Base-by-base conservation (phyloP, 306 rosid genomes). In the Glycine tomentella region DNA sequence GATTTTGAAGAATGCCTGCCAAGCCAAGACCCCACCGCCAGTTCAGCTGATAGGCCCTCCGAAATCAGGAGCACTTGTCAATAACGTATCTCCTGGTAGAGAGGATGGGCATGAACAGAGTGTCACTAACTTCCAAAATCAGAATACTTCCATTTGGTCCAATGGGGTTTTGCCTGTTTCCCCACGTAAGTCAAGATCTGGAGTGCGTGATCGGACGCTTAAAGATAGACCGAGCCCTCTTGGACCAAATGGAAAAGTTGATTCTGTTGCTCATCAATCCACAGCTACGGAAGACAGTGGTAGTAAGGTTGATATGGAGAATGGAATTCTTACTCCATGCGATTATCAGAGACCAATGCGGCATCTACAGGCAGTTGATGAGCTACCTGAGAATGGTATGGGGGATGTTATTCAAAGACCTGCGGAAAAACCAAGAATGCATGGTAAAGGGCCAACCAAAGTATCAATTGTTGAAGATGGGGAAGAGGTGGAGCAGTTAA, bases 161-260 rank as follows among this genome's bases (percentile, higher is more conserved):
- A 95, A 95, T 80, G 98, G 98, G 75, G 97, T 89, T 84, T 80
- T 95, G 85, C 92, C 94, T 0, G 73, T 78, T 57, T 93, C 97
- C 59, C 94, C 97, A 0, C 91, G 92, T 6, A 95, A 91, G 89
- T 84, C 78, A 40, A 82, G 97, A 75, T 90, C 97, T 9, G 88
- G 70, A n/a, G 81, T 86, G 51, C 97, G 95, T 46, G 95, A 92
- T 40, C 90, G 95, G 64, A 95, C 86, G 92, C 89, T 81, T 81
- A 89, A 88, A 91, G 98, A 95, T 87, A 89, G 99, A 74, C 96
- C 90, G 45, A 95, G 99, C 80, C 97, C 94, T 14, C 96, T 93
- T 77, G 99, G 98, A 82, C 98, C 94, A 57, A 93, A 91, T 87
- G 98, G 97, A 82, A 93, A 91, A 88, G 85, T 88, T 16, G 93